Conservation (phyloP, 805 yeast genomes). For the Wickerhamomyces queroliae region DNA sequence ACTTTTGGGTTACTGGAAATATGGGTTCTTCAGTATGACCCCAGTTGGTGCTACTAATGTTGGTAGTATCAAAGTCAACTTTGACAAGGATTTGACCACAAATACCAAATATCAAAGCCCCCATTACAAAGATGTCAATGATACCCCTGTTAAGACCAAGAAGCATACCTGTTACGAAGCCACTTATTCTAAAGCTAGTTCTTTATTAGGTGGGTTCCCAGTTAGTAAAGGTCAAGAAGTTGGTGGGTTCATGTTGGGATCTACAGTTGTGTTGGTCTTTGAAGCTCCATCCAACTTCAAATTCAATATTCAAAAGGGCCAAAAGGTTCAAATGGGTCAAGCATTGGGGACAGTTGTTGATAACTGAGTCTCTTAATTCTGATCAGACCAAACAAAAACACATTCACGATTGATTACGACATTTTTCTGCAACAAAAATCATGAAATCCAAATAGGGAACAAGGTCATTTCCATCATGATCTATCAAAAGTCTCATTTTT, state of each 20-base stretch:
- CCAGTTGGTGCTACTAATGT: slow-evolving; percentile 99
- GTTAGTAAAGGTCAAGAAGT: slow-evolving; percentile 87
- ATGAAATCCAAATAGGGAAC: no score
- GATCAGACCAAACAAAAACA: no score
- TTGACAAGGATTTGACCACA: slow-evolving; percentile 85
- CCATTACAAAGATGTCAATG: slow-evolving; percentile 15
- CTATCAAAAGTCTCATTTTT: no score
- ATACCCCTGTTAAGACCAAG: slow-evolving; percentile 35
- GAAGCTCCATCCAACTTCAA: slow-evolving; percentile 86
- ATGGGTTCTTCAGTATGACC: slow-evolving; percentile 97
- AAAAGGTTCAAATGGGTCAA: slow-evolving; percentile 82
- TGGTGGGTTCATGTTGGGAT: slow-evolving; percentile 95
- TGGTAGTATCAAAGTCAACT: slow-evolving; percentile 87
- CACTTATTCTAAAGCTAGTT: slow-evolving; percentile 75
- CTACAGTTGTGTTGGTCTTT: slow-evolving; percentile 93
- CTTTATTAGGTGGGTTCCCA: slow-evolving; percentile 79
- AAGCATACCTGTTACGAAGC: slow-evolving; percentile 92
- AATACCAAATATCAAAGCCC: slow-evolving; percentile 60
- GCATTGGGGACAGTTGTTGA: slow-evolving; percentile 44
- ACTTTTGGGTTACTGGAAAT: slow-evolving; percentile 89
- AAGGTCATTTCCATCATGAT: no score
- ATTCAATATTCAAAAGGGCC: slow-evolving; percentile 66
- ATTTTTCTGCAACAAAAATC: no score
- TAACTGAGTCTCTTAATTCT: no score
- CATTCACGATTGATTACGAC: no score